Evolutionary conservation across 441 rosid species (phyloP).

Genomic region (Jatropha podagrica): DNA sequence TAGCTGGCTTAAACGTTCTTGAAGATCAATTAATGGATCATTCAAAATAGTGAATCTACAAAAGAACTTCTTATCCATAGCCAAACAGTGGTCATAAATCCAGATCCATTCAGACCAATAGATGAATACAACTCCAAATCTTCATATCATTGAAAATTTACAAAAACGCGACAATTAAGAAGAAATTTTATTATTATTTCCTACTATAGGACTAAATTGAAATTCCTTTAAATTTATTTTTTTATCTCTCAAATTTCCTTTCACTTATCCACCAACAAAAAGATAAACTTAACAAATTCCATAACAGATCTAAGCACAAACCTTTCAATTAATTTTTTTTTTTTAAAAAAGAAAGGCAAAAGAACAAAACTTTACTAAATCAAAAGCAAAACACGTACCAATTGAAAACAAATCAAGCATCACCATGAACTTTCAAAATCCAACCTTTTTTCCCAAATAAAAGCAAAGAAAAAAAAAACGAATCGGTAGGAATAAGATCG

Average conservation of each 20-base stretch:
- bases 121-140: neutral
- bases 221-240: neutral
- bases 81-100: neutral
- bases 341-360: neutral
- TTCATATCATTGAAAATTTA: neutral
- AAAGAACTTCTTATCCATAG: no score
- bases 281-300: neutral
- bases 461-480: neutral
- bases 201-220: neutral
- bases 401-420: neutral
- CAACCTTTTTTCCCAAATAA: neutral
- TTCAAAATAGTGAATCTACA: neutral
- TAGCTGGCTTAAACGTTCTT: neutral
- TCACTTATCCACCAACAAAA: constrained; percentile 17
- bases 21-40: neutral
- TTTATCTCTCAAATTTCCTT: neutral
- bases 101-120: constrained; percentile 3
- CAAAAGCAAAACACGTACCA: neutral
- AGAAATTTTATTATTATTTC: no score
- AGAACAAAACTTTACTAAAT: neutral
- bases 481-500: neutral
- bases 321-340: neutral
- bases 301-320: constrained; percentile 27
- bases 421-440: neutral
- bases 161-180: no score